Evolutionary conservation across 2,329 filamentous ascomycete species (phyloP).

Genomic region (Lasiodiplodia gonubiensis): DNA sequence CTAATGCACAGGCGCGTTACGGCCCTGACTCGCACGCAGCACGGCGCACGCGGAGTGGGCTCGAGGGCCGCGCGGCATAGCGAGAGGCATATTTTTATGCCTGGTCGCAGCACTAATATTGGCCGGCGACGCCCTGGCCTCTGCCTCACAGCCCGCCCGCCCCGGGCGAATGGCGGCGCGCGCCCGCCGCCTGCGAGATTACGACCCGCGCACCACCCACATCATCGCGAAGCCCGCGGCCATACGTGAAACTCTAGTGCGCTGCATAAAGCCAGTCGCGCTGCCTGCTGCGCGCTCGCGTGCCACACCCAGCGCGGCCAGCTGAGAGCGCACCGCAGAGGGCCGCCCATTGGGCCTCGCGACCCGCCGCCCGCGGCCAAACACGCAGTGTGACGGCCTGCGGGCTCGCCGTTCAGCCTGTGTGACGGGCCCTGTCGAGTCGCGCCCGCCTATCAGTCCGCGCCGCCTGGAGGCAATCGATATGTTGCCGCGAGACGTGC

Average conservation of each 20-base stretch:
- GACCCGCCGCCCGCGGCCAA: conserved; percentile 12
- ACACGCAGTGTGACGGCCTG: conserved; percentile 24
- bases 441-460: conserved; percentile 26
- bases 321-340: conserved; percentile 7
- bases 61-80: conserved; percentile 44
- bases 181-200: conserved; percentile 28
- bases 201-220: conserved; percentile 29
- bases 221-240: conserved; percentile 26
- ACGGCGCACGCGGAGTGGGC: conserved; percentile 27
- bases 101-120: conserved; percentile 40
- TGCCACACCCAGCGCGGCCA: conserved; percentile 14
- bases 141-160: conserved; percentile 20
- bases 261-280: conserved; percentile 30
- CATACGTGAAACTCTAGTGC: conserved; percentile 31
- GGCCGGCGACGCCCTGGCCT: conserved; percentile 23
- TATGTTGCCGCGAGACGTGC: conserved; percentile 29
- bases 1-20: conserved; percentile 27
- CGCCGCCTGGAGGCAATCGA: conserved; percentile 26
- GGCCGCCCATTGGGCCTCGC: conserved; percentile 27
- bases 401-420: conserved; percentile 10
- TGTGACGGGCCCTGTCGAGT: conserved; percentile 23
- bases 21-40: conserved; percentile 29
- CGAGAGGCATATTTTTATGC: conserved; percentile 39
- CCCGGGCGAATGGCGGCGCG: conserved; percentile 26
- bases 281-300: conserved; percentile 19